Base-by-base conservation (phyloP, 2,329 filamentous ascomycete genomes). In the Cladosporium sp. region DNA sequence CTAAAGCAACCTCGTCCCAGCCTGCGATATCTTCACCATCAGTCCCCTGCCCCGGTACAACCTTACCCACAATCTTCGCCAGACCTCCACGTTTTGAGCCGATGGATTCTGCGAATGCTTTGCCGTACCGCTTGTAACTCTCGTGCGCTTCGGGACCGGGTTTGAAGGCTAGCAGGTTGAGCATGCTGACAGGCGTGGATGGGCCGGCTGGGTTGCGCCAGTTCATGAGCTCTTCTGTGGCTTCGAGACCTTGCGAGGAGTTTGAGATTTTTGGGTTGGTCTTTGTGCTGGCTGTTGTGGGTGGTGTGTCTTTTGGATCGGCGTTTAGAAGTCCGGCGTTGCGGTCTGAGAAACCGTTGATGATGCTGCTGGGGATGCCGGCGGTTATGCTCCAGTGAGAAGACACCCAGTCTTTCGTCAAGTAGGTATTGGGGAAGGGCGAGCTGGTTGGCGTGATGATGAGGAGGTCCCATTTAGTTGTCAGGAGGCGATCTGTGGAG, bases 1-100 rank as follows among this genome's bases (percentile, higher is more conserved):
- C 84, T 42, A 87, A 74, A 0, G 84, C 83, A 60, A 87, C 77
- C 70, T 87, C 84, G 67, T 87, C 81, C 84, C 84, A 87, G 53
- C 67, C 65, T 19, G 56, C 62, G 45, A 53, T 42, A 54, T 68
- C 64, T 28, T 50, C 64, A 5, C 62, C 60, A 12, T 47, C 40
- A 17, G 66, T 66, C 1, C 62, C 62, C 24, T 65, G 64, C 67
- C 71, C 70, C 13, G 64, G 61, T 10, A 82, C 74, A 1, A 85
- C 80, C 56, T 78, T 83, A 0, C 84, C 84, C 0, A 86, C 82
- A 5, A 87, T 74, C 71, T 87, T 87, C 1, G 84, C 84, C 58
- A 74, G 73, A 0, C 83, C 84, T 4, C 84, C 84, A 22, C 82
- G 75, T 47, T 59, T 62, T 1, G 71, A 70, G 0, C 83, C 84